Conservation (phyloP, 2,329 filamentous ascomycete genomes). For the Cladosporium sp. region DNA sequence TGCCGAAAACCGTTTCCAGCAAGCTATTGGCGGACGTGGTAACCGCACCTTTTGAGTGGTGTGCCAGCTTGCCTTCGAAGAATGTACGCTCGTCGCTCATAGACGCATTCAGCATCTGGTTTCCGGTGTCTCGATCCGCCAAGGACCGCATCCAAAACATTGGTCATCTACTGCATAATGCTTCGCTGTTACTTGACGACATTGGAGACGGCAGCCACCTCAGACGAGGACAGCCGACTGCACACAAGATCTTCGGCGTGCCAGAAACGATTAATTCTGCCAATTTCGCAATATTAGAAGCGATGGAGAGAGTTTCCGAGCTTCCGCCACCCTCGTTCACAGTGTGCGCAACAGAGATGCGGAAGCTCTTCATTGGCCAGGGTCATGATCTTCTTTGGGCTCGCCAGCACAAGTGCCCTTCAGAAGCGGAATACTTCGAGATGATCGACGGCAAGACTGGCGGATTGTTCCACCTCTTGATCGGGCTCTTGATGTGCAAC, state of each 20-base stretch:
- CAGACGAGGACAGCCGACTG: background rate
- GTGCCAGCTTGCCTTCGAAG: background rate
- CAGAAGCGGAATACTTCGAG: background rate
- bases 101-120: slow-evolving; percentile 7
- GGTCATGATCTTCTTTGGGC: slow-evolving; percentile 1
- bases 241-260: background rate
- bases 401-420: slow-evolving; percentile 1
- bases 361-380: slow-evolving; percentile 1
- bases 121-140: background rate
- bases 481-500: slow-evolving; percentile 2
- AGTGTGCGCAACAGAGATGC: background rate
- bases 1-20: background rate
- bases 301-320: background rate
- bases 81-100: background rate
- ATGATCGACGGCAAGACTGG: slow-evolving; percentile 5
- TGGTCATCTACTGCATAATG: background rate
- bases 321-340: background rate
- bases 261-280: slow-evolving; percentile 4
- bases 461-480: background rate
- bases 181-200: background rate
- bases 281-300: background rate
- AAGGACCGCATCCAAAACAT: background rate
- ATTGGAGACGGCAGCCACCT: background rate
- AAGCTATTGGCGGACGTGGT: background rate
- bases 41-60: background rate